Conservation (phyloP, 2,329 filamentous ascomycete genomes). For the Chalaropsis thielavioides region DNA sequence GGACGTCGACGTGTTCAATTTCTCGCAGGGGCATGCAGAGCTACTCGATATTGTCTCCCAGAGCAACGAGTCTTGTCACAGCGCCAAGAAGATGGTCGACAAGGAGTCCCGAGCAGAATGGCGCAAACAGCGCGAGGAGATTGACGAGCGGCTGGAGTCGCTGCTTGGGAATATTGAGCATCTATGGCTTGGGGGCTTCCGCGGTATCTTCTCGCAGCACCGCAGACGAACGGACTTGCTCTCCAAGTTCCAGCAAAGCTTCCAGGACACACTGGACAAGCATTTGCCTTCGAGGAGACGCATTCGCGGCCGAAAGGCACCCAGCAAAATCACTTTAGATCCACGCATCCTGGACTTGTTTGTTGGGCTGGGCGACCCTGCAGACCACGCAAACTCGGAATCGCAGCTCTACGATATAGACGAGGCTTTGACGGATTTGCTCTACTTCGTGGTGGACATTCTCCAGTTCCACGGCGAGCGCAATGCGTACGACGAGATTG, state of each 20-base stretch:
- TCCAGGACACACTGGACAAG: constrained; percentile 66
- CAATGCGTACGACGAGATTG: constrained; percentile 95
- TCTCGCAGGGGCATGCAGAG: constrained; percentile 63
- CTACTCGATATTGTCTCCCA: constrained; percentile 67
- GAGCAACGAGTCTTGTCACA: constrained; percentile 74
- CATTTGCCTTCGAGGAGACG: constrained; percentile 71
- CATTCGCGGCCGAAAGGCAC: constrained; percentile 33
- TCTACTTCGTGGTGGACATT: constrained; percentile 94
- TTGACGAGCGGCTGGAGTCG: constrained; percentile 64
- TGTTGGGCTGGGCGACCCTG: constrained; percentile 73
- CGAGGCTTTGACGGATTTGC: constrained; percentile 75
- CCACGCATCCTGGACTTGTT: constrained; percentile 69
- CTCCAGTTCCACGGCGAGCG: constrained; percentile 91
- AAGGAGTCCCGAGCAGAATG: constrained; percentile 68
- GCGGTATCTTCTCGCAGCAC: constrained; percentile 77
- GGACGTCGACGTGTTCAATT: constrained; percentile 49
- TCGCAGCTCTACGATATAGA: constrained; percentile 61
- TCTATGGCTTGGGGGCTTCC: constrained; percentile 90
- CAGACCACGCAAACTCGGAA: constrained; percentile 46
- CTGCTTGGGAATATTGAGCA: constrained; percentile 77
- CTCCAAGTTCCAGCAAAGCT: constrained; percentile 59
- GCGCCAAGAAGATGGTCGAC: constrained; percentile 51
- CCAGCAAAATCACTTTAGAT: constrained; percentile 35
- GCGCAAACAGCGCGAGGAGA: constrained; percentile 73
- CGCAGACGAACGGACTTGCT: constrained; percentile 48